Evolutionary conservation across 495 filamentous ascomycete species (phyloP).

Genomic region (Aspergillus kassunensis): DNA sequence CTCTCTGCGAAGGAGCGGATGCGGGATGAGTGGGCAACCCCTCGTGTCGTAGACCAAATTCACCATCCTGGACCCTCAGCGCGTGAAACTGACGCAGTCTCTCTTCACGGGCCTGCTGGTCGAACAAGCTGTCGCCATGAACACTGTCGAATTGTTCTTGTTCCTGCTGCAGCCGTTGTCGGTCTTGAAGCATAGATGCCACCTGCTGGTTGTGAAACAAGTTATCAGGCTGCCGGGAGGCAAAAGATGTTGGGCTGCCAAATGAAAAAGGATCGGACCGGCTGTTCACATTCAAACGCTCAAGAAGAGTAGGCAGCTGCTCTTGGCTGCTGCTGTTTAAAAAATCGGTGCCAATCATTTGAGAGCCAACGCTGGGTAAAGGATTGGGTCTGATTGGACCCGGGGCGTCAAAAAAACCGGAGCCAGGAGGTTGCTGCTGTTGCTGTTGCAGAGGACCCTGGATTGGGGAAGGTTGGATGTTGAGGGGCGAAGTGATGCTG

Average conservation of each 20-base stretch:
- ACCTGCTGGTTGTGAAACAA: slow-evolving; percentile 56
- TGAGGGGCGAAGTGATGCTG: slow-evolving; percentile 82
- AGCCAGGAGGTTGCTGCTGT: slow-evolving; percentile 36
- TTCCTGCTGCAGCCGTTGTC: slow-evolving; percentile 58
- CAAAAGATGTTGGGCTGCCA: slow-evolving; percentile 43
- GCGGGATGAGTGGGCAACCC: slow-evolving; percentile 42
- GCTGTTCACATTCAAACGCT: slow-evolving; percentile 51
- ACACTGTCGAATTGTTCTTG: slow-evolving; percentile 57
- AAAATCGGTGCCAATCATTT: slow-evolving; percentile 48
- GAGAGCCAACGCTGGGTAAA: slow-evolving; percentile 43
- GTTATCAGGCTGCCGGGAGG: slow-evolving; percentile 52
- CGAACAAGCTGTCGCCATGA: slow-evolving; percentile 43
- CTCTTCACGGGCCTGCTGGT: slow-evolving; percentile 52
- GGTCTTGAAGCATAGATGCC: slow-evolving; percentile 55
- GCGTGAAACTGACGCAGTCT: slow-evolving; percentile 63
- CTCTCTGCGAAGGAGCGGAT: slow-evolving; percentile 11
- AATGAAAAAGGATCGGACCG: slow-evolving; percentile 52
- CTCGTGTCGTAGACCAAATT: slow-evolving; percentile 41
- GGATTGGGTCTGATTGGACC: slow-evolving; percentile 37
- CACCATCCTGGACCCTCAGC: slow-evolving; percentile 50
- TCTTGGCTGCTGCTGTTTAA: slow-evolving; percentile 50
- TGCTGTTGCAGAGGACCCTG: slow-evolving; percentile 60
- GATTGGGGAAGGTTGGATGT: slow-evolving; percentile 67
- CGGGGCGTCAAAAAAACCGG: slow-evolving; percentile 68
- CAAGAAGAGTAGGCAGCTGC: slow-evolving; percentile 57